Evolutionary conservation across 2,329 filamentous ascomycete species (phyloP).

Genomic region (Pseudopyricularia cyperi): DNA sequence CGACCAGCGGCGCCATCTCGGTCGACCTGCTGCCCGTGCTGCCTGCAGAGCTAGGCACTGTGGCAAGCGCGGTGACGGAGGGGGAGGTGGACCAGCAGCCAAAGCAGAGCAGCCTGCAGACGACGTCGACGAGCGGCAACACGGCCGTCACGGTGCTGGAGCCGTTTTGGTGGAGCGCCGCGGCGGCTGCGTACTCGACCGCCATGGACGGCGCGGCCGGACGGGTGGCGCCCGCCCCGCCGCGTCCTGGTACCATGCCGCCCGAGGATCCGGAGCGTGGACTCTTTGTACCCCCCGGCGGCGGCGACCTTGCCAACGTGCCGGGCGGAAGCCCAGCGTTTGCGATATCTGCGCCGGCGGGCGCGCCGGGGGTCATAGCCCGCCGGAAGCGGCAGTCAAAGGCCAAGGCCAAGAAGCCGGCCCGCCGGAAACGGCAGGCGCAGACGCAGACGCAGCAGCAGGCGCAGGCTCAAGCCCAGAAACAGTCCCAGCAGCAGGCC

Average conservation of each 20-base stretch:
- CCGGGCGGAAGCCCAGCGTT: not conserved
- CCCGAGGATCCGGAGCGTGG: not conserved
- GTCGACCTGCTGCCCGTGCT: constrained; percentile 31
- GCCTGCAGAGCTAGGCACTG: not conserved
- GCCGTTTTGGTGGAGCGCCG: constrained; percentile 24
- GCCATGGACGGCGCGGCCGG: not conserved
- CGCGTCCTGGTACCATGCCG: not conserved
- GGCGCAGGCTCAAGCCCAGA: no score
- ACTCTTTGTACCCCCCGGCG: constrained; percentile 5
- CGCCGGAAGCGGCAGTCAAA: no score
- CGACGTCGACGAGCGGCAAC: constrained; percentile 29
- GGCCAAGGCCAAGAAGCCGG: no score
- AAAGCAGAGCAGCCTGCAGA: constrained; percentile 18
- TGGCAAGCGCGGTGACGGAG: constrained; percentile 9
- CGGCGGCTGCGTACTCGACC: constrained; percentile 7
- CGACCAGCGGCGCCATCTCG: constrained; percentile 26
- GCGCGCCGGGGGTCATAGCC: no score
- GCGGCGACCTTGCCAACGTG: constrained; percentile 8
- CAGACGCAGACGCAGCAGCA: not conserved
- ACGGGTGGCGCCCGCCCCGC: not conserved
- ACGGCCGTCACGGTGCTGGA: constrained; percentile 26
- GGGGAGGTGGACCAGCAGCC: no score
- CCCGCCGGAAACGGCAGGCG: not conserved
- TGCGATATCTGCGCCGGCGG: not conserved
- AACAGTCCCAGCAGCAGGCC: not conserved